Evolutionary conservation across 306 rosid species (phyloP).

Genomic region (Castanea crenata): DNA sequence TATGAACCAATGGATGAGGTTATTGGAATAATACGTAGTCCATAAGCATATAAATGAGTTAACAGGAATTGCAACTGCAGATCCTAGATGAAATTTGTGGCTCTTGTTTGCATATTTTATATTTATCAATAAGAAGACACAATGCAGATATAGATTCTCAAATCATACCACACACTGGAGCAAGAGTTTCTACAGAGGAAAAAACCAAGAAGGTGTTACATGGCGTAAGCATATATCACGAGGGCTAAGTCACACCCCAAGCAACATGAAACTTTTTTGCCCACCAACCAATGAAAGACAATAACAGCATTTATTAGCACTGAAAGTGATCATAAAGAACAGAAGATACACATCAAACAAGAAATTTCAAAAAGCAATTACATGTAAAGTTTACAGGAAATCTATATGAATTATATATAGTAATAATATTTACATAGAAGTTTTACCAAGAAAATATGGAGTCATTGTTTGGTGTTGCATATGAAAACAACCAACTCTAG

Average conservation of each 20-base stretch:
- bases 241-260: not conserved
- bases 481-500: not conserved
- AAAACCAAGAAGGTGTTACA: no score
- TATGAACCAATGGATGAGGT: constrained; percentile 52
- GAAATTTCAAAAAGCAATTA: no score
- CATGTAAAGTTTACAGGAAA: not conserved
- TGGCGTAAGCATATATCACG: not conserved
- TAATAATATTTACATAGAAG: no score
- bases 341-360: not conserved
- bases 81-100: not conserved
- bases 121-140: constrained; percentile 1
- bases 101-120: constrained; percentile 4
- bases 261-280: not conserved
- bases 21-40: constrained; percentile 55
- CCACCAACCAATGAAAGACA: not conserved
- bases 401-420: no score
- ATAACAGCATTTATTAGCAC: not conserved
- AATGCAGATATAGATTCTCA: not conserved
- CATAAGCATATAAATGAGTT: constrained; percentile 36
- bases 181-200: not conserved
- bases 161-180: not conserved
- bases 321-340: not conserved
- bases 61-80: constrained; percentile 56
- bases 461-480: not conserved
- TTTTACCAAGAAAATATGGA: not conserved